Conservation (phyloP, 768 basidiomycete genomes). For the Amanita subjunquillea region DNA sequence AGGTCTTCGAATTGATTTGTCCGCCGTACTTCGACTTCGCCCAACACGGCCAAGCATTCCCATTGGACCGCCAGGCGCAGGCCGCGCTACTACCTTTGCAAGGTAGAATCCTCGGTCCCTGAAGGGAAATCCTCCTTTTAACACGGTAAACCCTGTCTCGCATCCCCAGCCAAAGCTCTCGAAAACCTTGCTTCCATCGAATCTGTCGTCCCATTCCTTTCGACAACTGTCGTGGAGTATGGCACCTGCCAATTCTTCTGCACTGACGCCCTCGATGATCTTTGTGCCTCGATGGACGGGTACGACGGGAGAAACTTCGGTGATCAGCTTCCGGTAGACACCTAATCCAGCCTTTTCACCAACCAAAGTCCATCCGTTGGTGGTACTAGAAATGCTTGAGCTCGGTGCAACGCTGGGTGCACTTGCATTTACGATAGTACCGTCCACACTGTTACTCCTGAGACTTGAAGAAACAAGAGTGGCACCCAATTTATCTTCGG, state of each 20-base stretch:
- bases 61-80: conserved; percentile 22
- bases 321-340: conserved; percentile 64
- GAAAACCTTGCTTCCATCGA: conserved; percentile 57
- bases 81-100: conserved; percentile 64
- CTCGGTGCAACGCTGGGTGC: background rate
- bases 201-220: conserved; percentile 80
- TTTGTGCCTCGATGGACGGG: conserved; percentile 84
- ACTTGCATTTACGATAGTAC: background rate
- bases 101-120: conserved; percentile 81
- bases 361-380: conserved; percentile 64
- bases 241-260: conserved; percentile 78
- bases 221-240: conserved; percentile 63
- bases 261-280: conserved; percentile 88
- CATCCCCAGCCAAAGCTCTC: conserved; percentile 73
- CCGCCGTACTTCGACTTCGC: background rate
- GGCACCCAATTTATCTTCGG: conserved; percentile 9
- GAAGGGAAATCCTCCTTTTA: conserved; percentile 83
- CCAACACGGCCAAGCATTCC: background rate
- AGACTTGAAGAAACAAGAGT: background rate
- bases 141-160: conserved; percentile 59
- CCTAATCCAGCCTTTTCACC: conserved; percentile 61
- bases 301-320: conserved; percentile 69
- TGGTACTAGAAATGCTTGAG: conserved; percentile 25
- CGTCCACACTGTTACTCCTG: background rate
- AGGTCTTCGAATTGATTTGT: background rate